Evolutionary conservation across 306 rosid species (phyloP).

Genomic region (Prunus dulcis): DNA sequence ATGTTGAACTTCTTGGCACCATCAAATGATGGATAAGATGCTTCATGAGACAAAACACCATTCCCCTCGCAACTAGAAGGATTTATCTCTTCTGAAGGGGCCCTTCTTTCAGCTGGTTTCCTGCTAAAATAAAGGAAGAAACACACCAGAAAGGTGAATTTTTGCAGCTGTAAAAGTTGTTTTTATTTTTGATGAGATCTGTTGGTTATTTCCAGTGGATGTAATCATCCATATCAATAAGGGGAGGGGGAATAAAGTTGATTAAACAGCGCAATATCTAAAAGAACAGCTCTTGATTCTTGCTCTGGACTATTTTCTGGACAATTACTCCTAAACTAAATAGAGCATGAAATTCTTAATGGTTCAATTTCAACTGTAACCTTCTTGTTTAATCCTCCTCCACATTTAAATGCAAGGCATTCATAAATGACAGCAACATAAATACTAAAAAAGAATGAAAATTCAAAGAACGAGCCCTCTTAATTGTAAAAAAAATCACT

Average conservation of each 20-base stretch:
- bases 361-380: not conserved
- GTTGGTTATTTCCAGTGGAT: not conserved
- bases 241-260: no score
- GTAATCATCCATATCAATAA: not conserved
- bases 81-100: slow-evolving; percentile 29
- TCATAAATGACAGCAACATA: not conserved
- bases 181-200: not conserved
- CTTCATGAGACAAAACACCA: slow-evolving; percentile 28
- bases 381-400: not conserved
- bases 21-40: slow-evolving; percentile 31
- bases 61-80: slow-evolving; percentile 30
- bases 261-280: no score
- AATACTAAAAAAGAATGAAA: not conserved
- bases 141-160: not conserved
- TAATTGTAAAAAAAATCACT: not conserved
- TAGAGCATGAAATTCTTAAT: not conserved
- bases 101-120: slow-evolving; percentile 42
- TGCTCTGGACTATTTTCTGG: not conserved
- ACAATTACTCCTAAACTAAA: not conserved
- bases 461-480: not conserved
- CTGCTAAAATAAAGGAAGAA: slow-evolving; percentile 28
- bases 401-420: not conserved
- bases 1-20: slow-evolving; percentile 50
- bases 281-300: not conserved
- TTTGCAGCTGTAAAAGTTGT: not conserved